Base-by-base conservation (phyloP, 805 yeast species). In the Blastobotrys terrestris region DNA sequence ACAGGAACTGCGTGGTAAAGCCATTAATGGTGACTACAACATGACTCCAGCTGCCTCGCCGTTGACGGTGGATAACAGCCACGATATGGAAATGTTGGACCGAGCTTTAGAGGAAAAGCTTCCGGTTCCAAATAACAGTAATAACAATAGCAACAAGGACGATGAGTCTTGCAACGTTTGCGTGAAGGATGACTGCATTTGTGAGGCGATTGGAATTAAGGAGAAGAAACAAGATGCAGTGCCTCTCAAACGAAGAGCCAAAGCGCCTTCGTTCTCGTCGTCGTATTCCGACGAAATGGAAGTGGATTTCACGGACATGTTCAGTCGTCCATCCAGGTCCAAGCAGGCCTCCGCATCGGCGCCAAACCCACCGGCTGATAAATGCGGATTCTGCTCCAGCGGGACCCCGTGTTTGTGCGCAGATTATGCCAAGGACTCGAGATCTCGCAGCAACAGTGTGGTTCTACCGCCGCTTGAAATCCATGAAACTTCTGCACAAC, bases 331-430 rank as follows among this genome's bases (percentile, higher is more conserved):
- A 54, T 26, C 35, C 5, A 56, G 60, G 42, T 54, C 52, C 26
- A 46, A 51, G 42, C 26, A 46, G 44, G 31, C 18, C 51, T 14
- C 42, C 35, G 15, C 51, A 19, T 22, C 46, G n/a, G 49, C 43
- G 44, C 51, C 20, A n/a, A 44, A 14, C 18, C 44, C 52, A 54
- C 45, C 59, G 22, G 53, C 76, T 55, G 95, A 87, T 58, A 81
- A 85, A 54, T 92, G 98, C 69, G 98, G 98, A 0, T 91, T 92
- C 68, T 92, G 98, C 64, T 81, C 95, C 0, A 96, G 87, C 59
- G 94, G 83, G 59, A 83, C 95, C 0, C 91, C 96, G 1, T 92
- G 98, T 69, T 86, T 92, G 1, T 92, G 97, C 66, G 80, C 92
- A 22, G 97, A 89, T 60, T 60, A 31, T 48, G 60, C 18, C 62